Conservation (phyloP, 441 rosid species). For the Syzygium malaccense region DNA sequence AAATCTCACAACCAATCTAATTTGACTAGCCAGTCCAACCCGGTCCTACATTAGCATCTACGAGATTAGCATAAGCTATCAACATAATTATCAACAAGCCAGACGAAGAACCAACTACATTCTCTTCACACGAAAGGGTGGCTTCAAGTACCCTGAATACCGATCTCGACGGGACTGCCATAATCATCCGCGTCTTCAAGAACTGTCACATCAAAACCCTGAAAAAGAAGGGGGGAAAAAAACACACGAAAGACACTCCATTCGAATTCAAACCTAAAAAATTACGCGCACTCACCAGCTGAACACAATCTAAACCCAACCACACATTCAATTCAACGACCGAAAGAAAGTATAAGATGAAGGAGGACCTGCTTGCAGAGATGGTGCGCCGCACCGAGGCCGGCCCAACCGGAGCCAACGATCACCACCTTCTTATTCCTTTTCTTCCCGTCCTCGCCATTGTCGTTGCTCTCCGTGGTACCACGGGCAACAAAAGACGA, state of each 20-base stretch:
- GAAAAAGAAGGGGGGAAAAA: background rate
- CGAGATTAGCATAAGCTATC: background rate
- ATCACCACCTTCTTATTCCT: slow-evolving; percentile 32
- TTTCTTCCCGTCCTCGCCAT: background rate
- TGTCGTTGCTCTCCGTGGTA: slow-evolving; percentile 4
- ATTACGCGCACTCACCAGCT: background rate
- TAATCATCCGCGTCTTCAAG: slow-evolving; percentile 40
- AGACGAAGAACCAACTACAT: background rate
- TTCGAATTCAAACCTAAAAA: background rate
- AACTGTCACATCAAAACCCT: slow-evolving; percentile 60
- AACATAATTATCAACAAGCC: background rate
- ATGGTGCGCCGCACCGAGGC: slow-evolving; percentile 62
- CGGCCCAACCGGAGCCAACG: slow-evolving; percentile 68
- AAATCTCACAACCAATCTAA: background rate
- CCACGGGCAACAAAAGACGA: background rate
- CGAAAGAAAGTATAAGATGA: background rate
- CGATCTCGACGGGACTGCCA: slow-evolving; percentile 39
- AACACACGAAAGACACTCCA: background rate
- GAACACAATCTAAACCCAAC: background rate
- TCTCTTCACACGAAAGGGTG: background rate
- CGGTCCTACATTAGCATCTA: background rate
- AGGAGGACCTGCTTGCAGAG: slow-evolving; percentile 44
- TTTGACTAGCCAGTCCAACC: background rate
- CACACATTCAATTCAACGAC: background rate
- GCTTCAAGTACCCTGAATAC: slow-evolving; percentile 37